Evolutionary conservation across 129 eudicot genomes (phyloP).

Genomic region (Dittrichia graveolens): DNA sequence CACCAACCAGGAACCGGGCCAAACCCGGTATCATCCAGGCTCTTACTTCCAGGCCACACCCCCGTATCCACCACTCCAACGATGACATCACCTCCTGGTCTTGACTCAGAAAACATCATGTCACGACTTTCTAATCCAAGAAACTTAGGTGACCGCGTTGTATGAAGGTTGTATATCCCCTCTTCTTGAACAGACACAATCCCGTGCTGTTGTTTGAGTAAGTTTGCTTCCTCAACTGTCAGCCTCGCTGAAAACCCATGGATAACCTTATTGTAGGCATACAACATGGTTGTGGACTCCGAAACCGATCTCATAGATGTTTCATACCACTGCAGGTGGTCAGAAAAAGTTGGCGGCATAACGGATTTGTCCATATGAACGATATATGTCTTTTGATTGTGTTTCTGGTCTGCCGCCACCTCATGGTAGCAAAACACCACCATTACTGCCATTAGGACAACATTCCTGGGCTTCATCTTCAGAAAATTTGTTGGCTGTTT

Average conservation of each 20-base stretch:
- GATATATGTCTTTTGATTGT: constrained; percentile 51
- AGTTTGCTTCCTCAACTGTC: constrained; percentile 50
- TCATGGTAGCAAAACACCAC: constrained; percentile 24
- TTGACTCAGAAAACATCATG: constrained; percentile 28
- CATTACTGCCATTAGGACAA: constrained; percentile 34
- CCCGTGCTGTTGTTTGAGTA: constrained; percentile 50
- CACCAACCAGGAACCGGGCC: constrained; percentile 68
- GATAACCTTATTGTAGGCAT: constrained; percentile 60
- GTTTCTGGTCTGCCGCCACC: constrained; percentile 36
- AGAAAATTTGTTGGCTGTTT: background rate
- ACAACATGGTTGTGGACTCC: constrained; percentile 50
- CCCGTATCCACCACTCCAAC: constrained; percentile 89
- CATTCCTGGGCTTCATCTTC: constrained; percentile 33
- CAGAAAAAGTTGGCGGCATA: constrained; percentile 53
- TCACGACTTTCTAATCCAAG: constrained; percentile 54
- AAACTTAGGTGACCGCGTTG: constrained; percentile 74
- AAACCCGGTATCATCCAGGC: constrained; percentile 56
- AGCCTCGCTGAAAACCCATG: constrained; percentile 75
- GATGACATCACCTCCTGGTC: constrained; percentile 52
- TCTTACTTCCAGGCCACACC: constrained; percentile 72
- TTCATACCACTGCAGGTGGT: constrained; percentile 67
- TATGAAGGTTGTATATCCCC: constrained; percentile 58
- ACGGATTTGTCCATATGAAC: constrained; percentile 70
- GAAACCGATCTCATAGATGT: constrained; percentile 58
- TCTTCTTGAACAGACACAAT: constrained; percentile 62